Evolutionary conservation across 1,284 basidiomycete genomes (phyloP), one percentile per base, ranked within the genome.

Genomic region (Volvariella volvacea): DNA sequence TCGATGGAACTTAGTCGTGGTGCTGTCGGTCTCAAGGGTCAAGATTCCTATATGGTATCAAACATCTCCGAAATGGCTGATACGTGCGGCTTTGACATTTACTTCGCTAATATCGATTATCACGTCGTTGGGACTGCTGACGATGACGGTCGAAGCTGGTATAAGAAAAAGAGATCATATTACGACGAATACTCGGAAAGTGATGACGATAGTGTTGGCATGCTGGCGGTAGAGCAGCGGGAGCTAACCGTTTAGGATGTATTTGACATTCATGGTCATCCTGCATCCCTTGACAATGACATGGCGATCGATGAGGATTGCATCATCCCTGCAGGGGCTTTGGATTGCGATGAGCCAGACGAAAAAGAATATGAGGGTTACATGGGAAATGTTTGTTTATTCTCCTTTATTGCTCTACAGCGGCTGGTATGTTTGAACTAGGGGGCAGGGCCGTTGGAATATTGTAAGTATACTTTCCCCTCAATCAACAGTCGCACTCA

Each of bases 341-440:
- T n/a, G n/a, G n/a, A n/a, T n/a, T n/a, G n/a, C n/a, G n/a, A n/a
- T 4, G 42, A 45, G 2, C 64, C 66, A 12, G 69, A 74, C 48
- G 56, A 68, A 1, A 49, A 60, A 41, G 63, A 70, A 2, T 70
- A 68, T 41, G 66, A 68, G 44, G 67, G 66, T 7, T 71, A 69
- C 44, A 59, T 59, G 49, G 70, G 66, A 15, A 70, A 71, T 52
- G 71, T 73, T n/a, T n/a, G n/a, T n/a, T n/a, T n/a, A n/a, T n/a
- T n/a, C n/a, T n/a, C n/a, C n/a, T n/a, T n/a, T n/a, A n/a, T n/a
- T n/a, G n/a, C n/a, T n/a, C n/a, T n/a, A n/a, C n/a, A n/a, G n/a
- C n/a, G n/a, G n/a, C n/a, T n/a, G n/a, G n/a, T n/a, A n/a, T n/a
- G n/a, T n/a, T n/a, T n/a, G n/a, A n/a, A n/a, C n/a, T n/a, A n/a